Evolutionary conservation across 257 asterid genomes (phyloP).

Genomic region (Nicotiana undulata): DNA sequence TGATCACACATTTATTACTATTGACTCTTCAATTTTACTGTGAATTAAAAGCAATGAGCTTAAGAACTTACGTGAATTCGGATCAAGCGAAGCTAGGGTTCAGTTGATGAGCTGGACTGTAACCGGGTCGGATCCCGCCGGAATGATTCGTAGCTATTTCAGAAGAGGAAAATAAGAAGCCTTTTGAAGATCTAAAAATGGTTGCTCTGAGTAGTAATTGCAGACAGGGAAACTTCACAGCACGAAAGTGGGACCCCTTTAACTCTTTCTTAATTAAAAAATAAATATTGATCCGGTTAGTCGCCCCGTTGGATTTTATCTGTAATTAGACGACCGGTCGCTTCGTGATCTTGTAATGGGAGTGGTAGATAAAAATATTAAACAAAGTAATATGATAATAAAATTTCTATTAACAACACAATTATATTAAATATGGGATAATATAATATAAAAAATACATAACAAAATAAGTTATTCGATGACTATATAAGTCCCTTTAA

Average conservation of each 20-base stretch:
- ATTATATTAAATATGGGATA: no score
- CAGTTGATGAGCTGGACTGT: neutral
- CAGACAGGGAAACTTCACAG: neutral
- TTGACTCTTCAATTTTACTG: neutral
- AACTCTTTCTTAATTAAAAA: no score
- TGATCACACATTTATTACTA: neutral
- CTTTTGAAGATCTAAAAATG: conserved; percentile 16
- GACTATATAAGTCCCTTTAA: no score
- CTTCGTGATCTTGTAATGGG: neutral
- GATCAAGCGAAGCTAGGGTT: conserved; percentile 9
- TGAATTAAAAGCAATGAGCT: neutral
- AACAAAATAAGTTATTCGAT: no score
- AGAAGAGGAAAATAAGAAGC: neutral
- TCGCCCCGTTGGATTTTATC: no score
- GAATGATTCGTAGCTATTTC: neutral
- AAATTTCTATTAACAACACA: no score
- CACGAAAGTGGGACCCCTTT: neutral
- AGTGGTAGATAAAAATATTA: no score
- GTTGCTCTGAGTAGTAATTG: neutral
- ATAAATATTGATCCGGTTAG: no score
- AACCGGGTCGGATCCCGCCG: neutral
- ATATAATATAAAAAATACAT: no score
- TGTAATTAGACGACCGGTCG: no score
- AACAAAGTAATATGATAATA: no score
- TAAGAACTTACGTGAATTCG: neutral